Conservation (phyloP, 331 rosid species). For the Quercus lobata region DNA sequence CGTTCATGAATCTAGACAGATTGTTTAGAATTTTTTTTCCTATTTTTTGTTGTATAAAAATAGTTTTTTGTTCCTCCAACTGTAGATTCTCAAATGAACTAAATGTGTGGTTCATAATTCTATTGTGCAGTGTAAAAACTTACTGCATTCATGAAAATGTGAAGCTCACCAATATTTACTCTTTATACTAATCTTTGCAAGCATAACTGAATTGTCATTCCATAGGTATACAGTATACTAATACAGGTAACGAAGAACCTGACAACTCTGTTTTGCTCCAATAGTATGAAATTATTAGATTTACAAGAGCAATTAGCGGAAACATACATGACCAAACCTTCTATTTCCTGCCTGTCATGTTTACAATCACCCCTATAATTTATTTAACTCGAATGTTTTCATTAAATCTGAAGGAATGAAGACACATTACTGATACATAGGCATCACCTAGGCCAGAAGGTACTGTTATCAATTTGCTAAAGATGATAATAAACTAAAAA, state of each 20-base stretch:
- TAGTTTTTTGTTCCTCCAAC: neutral
- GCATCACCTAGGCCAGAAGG: too few species aligned
- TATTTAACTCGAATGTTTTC: neutral
- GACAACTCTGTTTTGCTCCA: neutral
- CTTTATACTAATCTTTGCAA: neutral
- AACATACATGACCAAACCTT: neutral
- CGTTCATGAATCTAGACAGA: conserved; percentile 11
- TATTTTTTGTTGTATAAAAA: conserved; percentile 16
- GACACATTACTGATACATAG: too few species aligned
- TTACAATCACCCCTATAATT: neutral
- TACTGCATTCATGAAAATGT: neutral
- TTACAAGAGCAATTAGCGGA: neutral
- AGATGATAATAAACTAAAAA: too few species aligned
- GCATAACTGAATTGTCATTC: neutral
- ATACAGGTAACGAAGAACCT: neutral
- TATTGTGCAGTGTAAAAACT: neutral
- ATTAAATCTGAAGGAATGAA: neutral
- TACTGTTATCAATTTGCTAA: too few species aligned
- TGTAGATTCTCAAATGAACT: neutral
- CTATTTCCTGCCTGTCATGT: neutral
- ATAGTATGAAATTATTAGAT: neutral
- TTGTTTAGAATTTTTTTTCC: neutral
- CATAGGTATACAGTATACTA: neutral
- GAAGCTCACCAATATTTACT: neutral
- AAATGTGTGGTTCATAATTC: neutral